phyloP scores from a whole-genome alignment of 2,329 filamentous ascomycete genomes.

The Madurella fahalii region DNA sequence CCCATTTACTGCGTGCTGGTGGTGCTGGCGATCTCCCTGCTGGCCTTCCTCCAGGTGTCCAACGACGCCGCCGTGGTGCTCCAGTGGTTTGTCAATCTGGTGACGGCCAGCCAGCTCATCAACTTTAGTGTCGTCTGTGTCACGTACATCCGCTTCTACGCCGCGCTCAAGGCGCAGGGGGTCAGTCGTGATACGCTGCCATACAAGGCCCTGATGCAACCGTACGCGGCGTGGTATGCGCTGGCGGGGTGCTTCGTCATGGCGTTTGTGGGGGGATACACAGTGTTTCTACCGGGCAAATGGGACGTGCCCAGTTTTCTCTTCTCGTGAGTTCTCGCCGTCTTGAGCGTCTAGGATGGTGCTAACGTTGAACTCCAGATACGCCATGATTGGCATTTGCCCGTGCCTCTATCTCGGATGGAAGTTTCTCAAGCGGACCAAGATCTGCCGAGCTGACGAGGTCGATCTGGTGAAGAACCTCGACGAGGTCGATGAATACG shows the following conservation, averaged over 20 bases:
- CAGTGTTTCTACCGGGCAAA: constrained; percentile 38
- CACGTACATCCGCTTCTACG: constrained; percentile 46
- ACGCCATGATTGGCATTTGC: constrained; percentile 30
- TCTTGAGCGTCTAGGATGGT: not conserved
- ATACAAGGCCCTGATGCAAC: constrained; percentile 47
- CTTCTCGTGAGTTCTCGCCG: constrained; percentile 29
- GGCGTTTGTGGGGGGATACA: constrained; percentile 54
- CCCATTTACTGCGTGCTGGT: constrained; percentile 36
- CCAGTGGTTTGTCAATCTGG: constrained; percentile 36
- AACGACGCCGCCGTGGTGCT: constrained; percentile 36
- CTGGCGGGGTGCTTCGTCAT: constrained; percentile 45
- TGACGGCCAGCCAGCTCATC: constrained; percentile 38
- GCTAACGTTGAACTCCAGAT: constrained; percentile 19
- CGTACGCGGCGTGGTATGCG: constrained; percentile 49
- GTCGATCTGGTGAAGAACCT: constrained; percentile 60
- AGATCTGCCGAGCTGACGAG: constrained; percentile 50
- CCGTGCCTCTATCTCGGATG: constrained; percentile 57
- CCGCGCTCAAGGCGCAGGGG: constrained; percentile 50
- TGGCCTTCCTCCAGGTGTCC: constrained; percentile 38
- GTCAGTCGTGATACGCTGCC: constrained; percentile 40
- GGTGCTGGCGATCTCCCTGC: constrained; percentile 33
- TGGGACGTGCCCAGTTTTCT: constrained; percentile 32
- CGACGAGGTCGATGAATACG: constrained; percentile 52
- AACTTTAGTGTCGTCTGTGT: constrained; percentile 44
- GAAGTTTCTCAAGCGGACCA: constrained; percentile 63